Percentiles rank a stretch among this genome's conserved stretches.
Conservation (phyloP, 768 basidiomycete species). For the Galerina marginata region DNA sequence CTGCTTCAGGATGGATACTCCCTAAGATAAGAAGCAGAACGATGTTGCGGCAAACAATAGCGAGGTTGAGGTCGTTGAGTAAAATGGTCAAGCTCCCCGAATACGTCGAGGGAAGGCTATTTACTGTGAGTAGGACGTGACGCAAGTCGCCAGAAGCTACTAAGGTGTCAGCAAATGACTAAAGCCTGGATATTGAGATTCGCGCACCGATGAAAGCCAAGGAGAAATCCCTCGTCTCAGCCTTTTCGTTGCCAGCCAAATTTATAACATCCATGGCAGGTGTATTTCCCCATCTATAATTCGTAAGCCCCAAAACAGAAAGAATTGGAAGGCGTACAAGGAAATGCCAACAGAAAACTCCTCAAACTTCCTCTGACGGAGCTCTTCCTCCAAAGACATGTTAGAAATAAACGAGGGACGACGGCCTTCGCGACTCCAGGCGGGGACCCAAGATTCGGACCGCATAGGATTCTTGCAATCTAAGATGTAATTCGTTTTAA, state of each 20-base stretch:
- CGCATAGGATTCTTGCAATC: slow-evolving; percentile 31
- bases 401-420: slow-evolving; percentile 21
- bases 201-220: slow-evolving; percentile 32
- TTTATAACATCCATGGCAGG: slow-evolving; percentile 34
- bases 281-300: slow-evolving; percentile 39
- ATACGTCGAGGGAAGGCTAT: slow-evolving; percentile 46
- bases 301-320: neutral
- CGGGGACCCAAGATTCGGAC: slow-evolving; percentile 26
- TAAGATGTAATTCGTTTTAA: slow-evolving; percentile 2
- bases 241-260: slow-evolving; percentile 31
- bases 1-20: too few species aligned
- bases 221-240: slow-evolving; percentile 13
- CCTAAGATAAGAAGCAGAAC: slow-evolving; percentile 44
- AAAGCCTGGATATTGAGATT: slow-evolving; percentile 6
- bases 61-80: slow-evolving; percentile 44
- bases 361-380: neutral
- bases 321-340: slow-evolving; percentile 18
- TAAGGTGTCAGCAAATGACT: neutral
- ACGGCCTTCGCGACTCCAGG: slow-evolving; percentile 26
- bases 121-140: slow-evolving; percentile 47
- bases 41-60: slow-evolving; percentile 43
- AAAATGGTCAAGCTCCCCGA: slow-evolving; percentile 44
- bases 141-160: slow-evolving; percentile 57
- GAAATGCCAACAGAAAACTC: slow-evolving; percentile 19
- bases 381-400: neutral